phyloP scores from a whole-genome alignment of 257 asterid species.

The Avicennia marina region DNA sequence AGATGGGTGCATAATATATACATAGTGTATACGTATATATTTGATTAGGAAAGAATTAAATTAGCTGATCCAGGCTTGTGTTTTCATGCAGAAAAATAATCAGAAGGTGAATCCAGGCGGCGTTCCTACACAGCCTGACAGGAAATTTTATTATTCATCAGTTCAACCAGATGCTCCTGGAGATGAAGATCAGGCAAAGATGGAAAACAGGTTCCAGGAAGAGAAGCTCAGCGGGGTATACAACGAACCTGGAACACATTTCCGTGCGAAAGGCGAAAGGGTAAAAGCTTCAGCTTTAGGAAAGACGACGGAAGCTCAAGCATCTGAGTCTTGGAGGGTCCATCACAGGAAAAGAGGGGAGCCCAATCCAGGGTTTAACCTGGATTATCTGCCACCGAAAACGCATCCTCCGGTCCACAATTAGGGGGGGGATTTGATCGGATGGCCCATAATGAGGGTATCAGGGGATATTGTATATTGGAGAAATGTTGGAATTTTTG shows the following conservation, averaged over 20 bases:
- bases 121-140: too few species aligned
- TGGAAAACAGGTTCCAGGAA: background rate
- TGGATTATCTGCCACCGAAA: conserved; percentile 68
- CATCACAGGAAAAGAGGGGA: conserved; percentile 36
- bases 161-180: too few species aligned
- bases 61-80: background rate
- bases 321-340: conserved; percentile 38
- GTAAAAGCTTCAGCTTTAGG: too few species aligned
- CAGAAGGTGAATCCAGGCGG: conserved; percentile 13
- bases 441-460: background rate
- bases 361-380: conserved; percentile 45
- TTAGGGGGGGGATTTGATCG: conserved; percentile 1
- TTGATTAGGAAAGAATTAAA: too few species aligned
- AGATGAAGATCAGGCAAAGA: too few species aligned
- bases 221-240: too few species aligned
- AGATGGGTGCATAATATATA: too few species aligned
- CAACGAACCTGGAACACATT: background rate
- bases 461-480: background rate
- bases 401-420: conserved; percentile 63
- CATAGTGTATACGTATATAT: too few species aligned
- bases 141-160: too few species aligned
- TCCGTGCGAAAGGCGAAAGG: background rate
- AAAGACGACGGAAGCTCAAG: background rate
- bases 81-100: conserved; percentile 27
- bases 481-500: background rate